Evolutionary conservation across 768 basidiomycete genomes (phyloP), one percentile per base, ranked within the genome.

Genomic region (Leucosporidium creatinivorum): DNA sequence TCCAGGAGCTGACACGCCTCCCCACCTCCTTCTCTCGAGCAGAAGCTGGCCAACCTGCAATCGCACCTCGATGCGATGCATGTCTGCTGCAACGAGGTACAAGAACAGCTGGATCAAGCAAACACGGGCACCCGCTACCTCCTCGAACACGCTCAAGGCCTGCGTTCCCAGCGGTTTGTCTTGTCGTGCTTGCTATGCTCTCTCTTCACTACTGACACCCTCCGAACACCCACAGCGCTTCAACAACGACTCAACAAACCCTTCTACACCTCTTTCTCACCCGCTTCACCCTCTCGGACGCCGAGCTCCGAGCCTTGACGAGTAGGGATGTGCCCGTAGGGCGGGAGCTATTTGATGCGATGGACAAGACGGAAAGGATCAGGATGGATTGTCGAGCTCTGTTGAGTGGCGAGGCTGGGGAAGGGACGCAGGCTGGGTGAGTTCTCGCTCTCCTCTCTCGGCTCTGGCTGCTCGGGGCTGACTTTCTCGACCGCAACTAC

Each of bases 11-110:
- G 9, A 15, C 12, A 19, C 6, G 30, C 21, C 23, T 54, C 25
- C 30, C 54, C 28, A 48, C 59, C 33, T 26, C 36, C 23, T 36
- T 59, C 23, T 39, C 31, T 18, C 36, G 49, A 13, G 19, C 73
- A 99, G 94, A 93, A 89, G 85, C 80, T 99, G 49, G 84, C 86
- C 72, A 84, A 85, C 36, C 79, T 98, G 25, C 87, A 94, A 71
- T 80, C 79, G 1, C 87, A 93, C 76, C 84, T 96, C 61, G 78
- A 80, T 21, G 85, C 85, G 13, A 97, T 99, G 92, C 86, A 87
- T 50, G 58, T 58, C 36, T 67, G 67, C 58, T 72, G 75, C 58
- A 69, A 75, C 61, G 67, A 71, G 39, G 72, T 76, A 6, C 66
- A 73, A 55, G 54, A 58, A 1, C 69, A 76, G 25, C 65, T 76